These are phyloP conservation scores for Aspergillus transmontanensis DNA, from an alignment of 2,329 filamentous ascomycete species.

Conservation along the genomic window DNA sequence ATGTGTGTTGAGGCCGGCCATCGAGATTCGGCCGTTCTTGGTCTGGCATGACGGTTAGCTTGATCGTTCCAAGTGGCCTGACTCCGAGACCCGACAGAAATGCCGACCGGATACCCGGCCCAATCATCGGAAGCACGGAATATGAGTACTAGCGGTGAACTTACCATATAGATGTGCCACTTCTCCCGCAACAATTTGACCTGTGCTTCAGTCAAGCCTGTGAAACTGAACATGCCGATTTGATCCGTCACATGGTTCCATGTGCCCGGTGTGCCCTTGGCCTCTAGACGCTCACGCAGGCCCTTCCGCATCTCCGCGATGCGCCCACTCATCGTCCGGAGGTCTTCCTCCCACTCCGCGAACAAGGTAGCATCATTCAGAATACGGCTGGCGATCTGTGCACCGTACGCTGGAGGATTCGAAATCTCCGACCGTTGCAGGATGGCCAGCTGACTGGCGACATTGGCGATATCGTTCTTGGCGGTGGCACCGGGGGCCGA, in stretches of 20 bases:
- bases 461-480: slow-evolving; percentile 59
- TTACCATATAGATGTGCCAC: slow-evolving; percentile 54
- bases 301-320: slow-evolving; percentile 89
- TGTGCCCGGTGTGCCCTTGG: slow-evolving; percentile 79
- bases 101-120: not conserved
- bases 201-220: slow-evolving; percentile 53
- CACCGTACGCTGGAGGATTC: slow-evolving; percentile 93
- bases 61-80: not conserved
- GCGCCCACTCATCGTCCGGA: slow-evolving; percentile 90
- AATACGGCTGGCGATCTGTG: slow-evolving; percentile 80
- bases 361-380: slow-evolving; percentile 84
- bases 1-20: slow-evolving; percentile 92
- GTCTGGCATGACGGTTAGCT: slow-evolving; percentile 51
- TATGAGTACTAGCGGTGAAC: not conserved
- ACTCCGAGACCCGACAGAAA: not conserved
- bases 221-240: slow-evolving; percentile 98
- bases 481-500: slow-evolving; percentile 72
- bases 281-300: slow-evolving; percentile 78
- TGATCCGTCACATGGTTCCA: slow-evolving; percentile 99
- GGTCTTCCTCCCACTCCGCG: slow-evolving; percentile 87
- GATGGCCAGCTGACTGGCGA: slow-evolving; percentile 87
- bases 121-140: not conserved
- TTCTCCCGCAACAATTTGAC: slow-evolving; percentile 50
- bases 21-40: slow-evolving; percentile 96
- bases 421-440: slow-evolving; percentile 97